Conservation (phyloP, 176 grass and related monocot genomes). For the Chrysopogon serrulatus region DNA sequence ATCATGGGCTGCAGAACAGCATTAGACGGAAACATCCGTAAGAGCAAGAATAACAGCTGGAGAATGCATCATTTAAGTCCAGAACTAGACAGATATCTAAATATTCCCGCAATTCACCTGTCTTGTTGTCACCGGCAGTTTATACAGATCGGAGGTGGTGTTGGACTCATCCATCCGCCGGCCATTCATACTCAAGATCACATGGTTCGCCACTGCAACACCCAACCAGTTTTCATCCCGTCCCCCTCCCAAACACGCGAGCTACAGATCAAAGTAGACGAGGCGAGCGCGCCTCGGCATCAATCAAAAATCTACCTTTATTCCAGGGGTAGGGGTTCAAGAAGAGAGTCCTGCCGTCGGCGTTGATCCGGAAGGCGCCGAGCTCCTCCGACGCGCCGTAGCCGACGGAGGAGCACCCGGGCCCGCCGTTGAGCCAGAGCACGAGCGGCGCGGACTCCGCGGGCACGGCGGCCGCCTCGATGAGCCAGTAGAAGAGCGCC, state of each 20-base stretch:
- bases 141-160: conserved; percentile 59
- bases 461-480: conserved; percentile 39
- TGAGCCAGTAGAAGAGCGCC: conserved; percentile 82
- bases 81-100: background rate
- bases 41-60: background rate
- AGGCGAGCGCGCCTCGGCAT: background rate
- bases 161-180: conserved; percentile 88
- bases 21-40: background rate
- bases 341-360: conserved; percentile 62
- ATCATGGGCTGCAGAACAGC: conserved; percentile 50
- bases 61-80: background rate
- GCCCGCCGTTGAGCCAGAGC: conserved; percentile 96
- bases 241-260: background rate
- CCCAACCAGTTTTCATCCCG: background rate
- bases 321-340: conserved; percentile 78
- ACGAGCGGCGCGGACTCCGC: conserved; percentile 55
- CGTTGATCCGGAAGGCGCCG: conserved; percentile 68
- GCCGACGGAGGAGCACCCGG: conserved; percentile 82
- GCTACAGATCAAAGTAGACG: background rate
- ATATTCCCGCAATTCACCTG: conserved; percentile 35
- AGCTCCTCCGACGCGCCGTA: conserved; percentile 90
- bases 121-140: conserved; percentile 65
- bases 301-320: conserved; percentile 36
- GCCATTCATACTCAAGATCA: conserved; percentile 90
- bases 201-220: conserved; percentile 76